Evolutionary conservation across 1,284 basidiomycete genomes (phyloP).

Genomic region (Vanrija sp.): DNA sequence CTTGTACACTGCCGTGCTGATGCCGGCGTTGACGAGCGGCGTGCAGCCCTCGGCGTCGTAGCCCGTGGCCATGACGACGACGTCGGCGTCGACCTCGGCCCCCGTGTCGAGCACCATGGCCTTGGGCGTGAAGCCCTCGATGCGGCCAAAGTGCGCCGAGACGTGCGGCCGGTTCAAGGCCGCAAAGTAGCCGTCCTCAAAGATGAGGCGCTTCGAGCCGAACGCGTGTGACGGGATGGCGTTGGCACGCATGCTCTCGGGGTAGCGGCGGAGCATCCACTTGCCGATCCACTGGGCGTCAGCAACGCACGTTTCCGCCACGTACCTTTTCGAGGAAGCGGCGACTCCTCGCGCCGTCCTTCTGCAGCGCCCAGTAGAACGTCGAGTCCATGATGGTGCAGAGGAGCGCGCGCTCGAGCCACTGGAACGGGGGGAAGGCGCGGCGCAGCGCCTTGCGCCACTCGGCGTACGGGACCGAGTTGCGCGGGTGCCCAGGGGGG

Average conservation of each 20-base stretch:
- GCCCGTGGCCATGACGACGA: slow-evolving; percentile 16
- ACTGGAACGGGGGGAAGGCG: neutral
- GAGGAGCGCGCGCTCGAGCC: neutral
- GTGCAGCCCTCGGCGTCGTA: slow-evolving; percentile 3
- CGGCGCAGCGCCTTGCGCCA: neutral
- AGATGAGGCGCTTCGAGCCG: slow-evolving; percentile 24
- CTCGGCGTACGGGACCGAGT: slow-evolving; percentile 4
- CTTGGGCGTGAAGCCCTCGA: neutral
- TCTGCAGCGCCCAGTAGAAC: slow-evolving; percentile 7
- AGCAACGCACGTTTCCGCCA: too few relatives aligned
- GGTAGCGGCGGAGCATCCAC: slow-evolving; percentile 1
- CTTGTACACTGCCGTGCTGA: slow-evolving; percentile 3
- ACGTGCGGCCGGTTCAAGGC: slow-evolving; percentile 28
- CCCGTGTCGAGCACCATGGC: slow-evolving; percentile 18
- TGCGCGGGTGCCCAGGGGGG: neutral
- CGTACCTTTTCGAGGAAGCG: neutral
- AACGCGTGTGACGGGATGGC: slow-evolving; percentile 14
- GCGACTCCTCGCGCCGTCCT: slow-evolving; percentile 5
- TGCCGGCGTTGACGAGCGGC: neutral
- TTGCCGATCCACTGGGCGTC: neutral
- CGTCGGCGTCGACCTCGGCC: slow-evolving; percentile 16
- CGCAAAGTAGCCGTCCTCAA: slow-evolving; percentile 26
- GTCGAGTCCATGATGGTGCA: slow-evolving; percentile 6
- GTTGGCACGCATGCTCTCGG: neutral
- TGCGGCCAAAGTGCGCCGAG: slow-evolving; percentile 10